Evolutionary conservation across 371 early-diverging fungal species (phyloP), one percentile per base, ranked within the genome.

Genomic region (Rhizopus arrhizus): DNA sequence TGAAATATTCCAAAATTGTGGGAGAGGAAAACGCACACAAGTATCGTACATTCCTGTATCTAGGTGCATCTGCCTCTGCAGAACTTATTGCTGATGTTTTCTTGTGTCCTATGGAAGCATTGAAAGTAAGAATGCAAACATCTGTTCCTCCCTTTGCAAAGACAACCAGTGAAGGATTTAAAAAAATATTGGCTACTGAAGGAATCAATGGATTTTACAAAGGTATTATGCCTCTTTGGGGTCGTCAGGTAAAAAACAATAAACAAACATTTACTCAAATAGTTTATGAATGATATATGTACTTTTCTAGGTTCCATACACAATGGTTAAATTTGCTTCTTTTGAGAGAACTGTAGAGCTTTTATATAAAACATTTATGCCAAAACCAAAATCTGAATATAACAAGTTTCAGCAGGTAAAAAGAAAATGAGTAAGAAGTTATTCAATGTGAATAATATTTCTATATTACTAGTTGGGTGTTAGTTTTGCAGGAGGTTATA

Each of bases 281-380:
- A 8, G 50, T 33, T 15, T 28, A 1, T 49, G 5, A 49, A 28
- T 10, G n/a, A 8, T 29, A 33, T 31, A 7, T 40, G 8, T 49
- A 12, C 33, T 32, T 28, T 16, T 49, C 16, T 28, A 51, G 52
- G 86, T 95, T 55, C 95, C 95, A 41, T 97, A 97, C 83, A 97
- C 96, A 59, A 93, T 97, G 87, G 93, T 93, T 73, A 96, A 96
- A 84, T 97, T 96, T 74, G 93, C 89, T 66, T 88, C 89, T 65
- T 95, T 89, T 72, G 95, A 95, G 75, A 87, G 75, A 59, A 87
- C 87, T 29, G 89, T 86, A 53, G 87, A 91, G 78, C 61, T 78
- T 48, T 86, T 92, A 66, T 92, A 91, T 84, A 79, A 80, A 67
- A 71, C 87, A 57, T 67, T 85, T 41, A 75, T 91, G 67, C 77